These are phyloP conservation scores for Helotiales sp. DNA, from an alignment of 2,329 filamentous ascomycete genomes.

Conservation along the genomic window DNA sequence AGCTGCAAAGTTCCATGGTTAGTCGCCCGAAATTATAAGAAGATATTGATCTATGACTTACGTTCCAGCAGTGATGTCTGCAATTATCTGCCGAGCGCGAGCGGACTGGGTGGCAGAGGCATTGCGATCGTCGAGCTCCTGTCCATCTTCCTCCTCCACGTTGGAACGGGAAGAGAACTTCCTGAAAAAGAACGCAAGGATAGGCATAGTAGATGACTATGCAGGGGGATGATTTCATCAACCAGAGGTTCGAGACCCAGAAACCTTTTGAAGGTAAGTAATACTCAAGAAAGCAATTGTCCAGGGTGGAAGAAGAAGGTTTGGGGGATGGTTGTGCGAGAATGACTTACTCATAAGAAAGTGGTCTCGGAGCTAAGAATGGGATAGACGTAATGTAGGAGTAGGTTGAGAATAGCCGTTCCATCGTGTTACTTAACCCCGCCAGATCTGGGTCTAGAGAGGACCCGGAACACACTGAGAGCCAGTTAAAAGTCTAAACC, in stretches of 20 bases:
- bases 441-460: background rate
- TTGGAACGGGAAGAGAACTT: background rate
- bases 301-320: background rate
- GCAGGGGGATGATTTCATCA: too few relatives aligned
- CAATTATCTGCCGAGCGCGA: conserved; percentile 12
- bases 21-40: background rate
- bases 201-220: background rate
- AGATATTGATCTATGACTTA: conserved; percentile 5
- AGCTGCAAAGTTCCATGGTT: background rate
- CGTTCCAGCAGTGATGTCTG: conserved; percentile 25
- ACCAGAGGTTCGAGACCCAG: too few relatives aligned
- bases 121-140: conserved; percentile 1
- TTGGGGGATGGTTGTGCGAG: background rate
- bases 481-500: background rate
- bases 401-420: background rate
- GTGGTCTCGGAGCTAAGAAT: background rate
- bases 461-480: background rate
- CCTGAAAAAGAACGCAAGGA: background rate
- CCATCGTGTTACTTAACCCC: background rate
- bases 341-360: background rate
- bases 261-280: background rate
- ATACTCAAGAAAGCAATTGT: background rate
- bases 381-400: background rate
- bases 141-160: background rate
- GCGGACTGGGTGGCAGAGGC: background rate